Percentiles rank a stretch among this genome's conserved stretches.
Evolutionary conservation across 192 early-diverging fungal genomes (phyloP).

Genomic region (Backusella tarrabulga): DNA sequence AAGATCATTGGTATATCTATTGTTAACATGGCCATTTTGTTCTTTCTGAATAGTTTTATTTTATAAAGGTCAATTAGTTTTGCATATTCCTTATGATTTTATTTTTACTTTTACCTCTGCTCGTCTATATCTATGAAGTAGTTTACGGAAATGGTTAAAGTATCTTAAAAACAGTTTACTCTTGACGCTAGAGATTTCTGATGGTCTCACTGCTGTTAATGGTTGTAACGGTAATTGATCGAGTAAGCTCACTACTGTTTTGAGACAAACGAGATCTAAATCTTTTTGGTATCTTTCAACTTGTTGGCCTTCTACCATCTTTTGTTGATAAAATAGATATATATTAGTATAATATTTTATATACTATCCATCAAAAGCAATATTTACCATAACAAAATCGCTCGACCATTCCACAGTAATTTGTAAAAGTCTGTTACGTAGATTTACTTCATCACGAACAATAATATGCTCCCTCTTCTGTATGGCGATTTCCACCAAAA

Average conservation of each 20-base stretch:
- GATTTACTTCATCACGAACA: slow-evolving; percentile 63
- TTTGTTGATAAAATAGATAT: not conserved
- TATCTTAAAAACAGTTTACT: slow-evolving; percentile 66
- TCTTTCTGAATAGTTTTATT: not conserved
- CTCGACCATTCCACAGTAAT: slow-evolving; percentile 74
- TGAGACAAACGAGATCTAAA: slow-evolving; percentile 73
- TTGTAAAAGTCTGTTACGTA: slow-evolving; percentile 68
- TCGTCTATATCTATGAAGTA: slow-evolving; percentile 57
- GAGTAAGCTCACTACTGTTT: slow-evolving; percentile 64
- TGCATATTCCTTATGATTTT: not conserved
- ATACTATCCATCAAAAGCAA: not conserved
- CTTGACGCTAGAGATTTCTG: slow-evolving; percentile 55
- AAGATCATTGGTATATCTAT: not conserved
- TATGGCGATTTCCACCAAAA: slow-evolving; percentile 66
- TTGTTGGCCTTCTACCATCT: slow-evolving; percentile 19
- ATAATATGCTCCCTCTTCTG: slow-evolving; percentile 69
- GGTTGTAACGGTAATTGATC: slow-evolving; percentile 69
- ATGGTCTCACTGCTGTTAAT: slow-evolving; percentile 44
- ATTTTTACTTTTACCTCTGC: slow-evolving; percentile 37
- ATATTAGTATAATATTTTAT: not conserved
- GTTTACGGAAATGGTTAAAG: slow-evolving; percentile 72
- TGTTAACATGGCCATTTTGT: not conserved
- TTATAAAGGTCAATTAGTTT: not conserved
- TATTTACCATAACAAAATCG: slow-evolving; percentile 51
- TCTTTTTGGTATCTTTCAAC: slow-evolving; percentile 68